Percentiles rank a stretch among this genome's conserved stretches.
These are phyloP conservation scores for Populus euphratica DNA, from an alignment of 345 rosid species.

Conservation along the genomic window DNA sequence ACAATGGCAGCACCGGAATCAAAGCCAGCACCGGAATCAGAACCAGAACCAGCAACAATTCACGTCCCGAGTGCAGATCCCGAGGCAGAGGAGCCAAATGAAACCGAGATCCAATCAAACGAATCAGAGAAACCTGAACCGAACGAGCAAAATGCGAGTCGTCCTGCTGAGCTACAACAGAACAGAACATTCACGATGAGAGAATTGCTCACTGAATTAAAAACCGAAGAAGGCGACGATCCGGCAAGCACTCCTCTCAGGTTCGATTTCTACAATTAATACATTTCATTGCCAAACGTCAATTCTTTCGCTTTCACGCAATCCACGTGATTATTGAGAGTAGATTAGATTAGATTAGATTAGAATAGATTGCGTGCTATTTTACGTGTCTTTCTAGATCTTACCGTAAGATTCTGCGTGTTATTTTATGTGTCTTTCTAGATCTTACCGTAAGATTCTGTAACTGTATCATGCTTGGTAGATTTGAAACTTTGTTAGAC, in stretches of 20 bases:
- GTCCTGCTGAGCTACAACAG: constrained; percentile 46
- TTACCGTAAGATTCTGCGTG: too few relatives aligned
- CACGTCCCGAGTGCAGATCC: constrained; percentile 40
- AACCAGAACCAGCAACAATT: constrained; percentile 5
- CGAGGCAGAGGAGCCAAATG: constrained; percentile 29
- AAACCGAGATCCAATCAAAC: constrained; percentile 28
- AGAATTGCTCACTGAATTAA: constrained; percentile 69
- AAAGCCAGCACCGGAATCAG: constrained; percentile 12
- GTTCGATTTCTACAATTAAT: constrained; percentile 17
- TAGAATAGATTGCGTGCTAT: too few relatives aligned
- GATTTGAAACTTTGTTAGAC: background rate
- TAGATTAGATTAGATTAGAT: too few relatives aligned
- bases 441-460: too few relatives aligned
- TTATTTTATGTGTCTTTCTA: too few relatives aligned
- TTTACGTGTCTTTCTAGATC: too few relatives aligned
- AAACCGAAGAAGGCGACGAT: constrained; percentile 64
- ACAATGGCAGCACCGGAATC: constrained; percentile 13
- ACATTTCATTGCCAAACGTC: too few relatives aligned
- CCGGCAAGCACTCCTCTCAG: constrained; percentile 52
- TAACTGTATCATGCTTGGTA: too few relatives aligned
- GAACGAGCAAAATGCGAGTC: constrained; percentile 21
- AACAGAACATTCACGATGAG: constrained; percentile 84
- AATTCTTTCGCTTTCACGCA: too few relatives aligned
- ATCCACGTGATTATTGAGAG: too few relatives aligned
- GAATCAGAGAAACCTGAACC: constrained; percentile 23